Evolutionary conservation across 73 alveolate species (phyloP).

Genomic region (Tetrahymena elliotti): DNA sequence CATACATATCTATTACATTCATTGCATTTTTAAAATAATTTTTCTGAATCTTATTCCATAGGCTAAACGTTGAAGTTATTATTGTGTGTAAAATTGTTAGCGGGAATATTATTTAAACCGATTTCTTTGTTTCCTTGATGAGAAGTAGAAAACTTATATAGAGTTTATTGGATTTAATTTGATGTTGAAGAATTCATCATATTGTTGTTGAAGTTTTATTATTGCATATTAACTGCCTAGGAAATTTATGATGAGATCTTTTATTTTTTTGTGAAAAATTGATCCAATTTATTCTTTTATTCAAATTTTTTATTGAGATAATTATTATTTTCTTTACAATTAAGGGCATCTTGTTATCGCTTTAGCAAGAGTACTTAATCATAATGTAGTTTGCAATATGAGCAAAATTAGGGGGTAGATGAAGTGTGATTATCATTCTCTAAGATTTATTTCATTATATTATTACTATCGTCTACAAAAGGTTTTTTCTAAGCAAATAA

Average conservation of each 20-base stretch:
- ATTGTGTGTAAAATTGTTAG: background rate
- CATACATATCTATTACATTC: background rate
- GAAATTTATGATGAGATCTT: background rate
- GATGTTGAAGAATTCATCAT: background rate
- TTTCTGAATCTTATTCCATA: background rate
- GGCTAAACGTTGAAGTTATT: background rate
- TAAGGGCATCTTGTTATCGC: background rate
- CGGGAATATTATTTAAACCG: background rate
- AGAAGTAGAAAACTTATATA: background rate
- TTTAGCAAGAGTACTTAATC: background rate
- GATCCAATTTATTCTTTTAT: background rate
- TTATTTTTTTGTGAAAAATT: background rate
- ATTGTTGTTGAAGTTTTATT: background rate
- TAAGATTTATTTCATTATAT: background rate
- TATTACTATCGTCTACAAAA: background rate
- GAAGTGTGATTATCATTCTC: background rate
- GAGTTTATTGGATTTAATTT: background rate
- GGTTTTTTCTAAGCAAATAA: background rate
- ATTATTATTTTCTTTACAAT: background rate
- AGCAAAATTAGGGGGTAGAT: background rate
- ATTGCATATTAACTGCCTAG: background rate
- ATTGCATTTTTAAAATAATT: background rate
- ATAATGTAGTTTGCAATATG: background rate
- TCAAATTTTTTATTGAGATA: background rate
- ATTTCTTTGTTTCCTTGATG: background rate